Conservation (phyloP, 2,329 filamentous ascomycete species). For the Trichophyton equinum region DNA sequence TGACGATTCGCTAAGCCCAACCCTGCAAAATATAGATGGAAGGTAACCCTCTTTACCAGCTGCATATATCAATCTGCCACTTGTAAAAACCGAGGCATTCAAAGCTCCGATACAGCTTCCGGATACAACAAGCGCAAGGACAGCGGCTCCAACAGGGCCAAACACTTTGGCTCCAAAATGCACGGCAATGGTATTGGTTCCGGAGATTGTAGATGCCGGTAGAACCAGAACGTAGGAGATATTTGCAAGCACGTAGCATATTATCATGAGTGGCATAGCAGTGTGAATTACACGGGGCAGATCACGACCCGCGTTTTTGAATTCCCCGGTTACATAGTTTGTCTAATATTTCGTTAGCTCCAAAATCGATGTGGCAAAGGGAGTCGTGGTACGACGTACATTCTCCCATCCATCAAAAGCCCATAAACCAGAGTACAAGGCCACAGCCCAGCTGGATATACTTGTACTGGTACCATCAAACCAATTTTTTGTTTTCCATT, state of each 20-base stretch:
- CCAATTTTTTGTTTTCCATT: slow-evolving; percentile 83
- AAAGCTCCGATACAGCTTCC: slow-evolving; percentile 89
- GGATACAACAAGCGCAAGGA: slow-evolving; percentile 79
- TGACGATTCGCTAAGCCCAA: slow-evolving; percentile 50
- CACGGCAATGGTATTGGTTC: slow-evolving; percentile 88
- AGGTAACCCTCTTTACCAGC: slow-evolving; percentile 94
- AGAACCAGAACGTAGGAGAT: slow-evolving; percentile 90
- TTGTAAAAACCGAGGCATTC: slow-evolving; percentile 90
- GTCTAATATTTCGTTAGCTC: slow-evolving; percentile 43
- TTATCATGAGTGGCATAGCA: slow-evolving; percentile 85
- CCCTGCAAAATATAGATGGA: slow-evolving; percentile 66
- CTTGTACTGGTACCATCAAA: slow-evolving; percentile 74
- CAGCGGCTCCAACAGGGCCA: slow-evolving; percentile 64
- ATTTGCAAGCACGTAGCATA: slow-evolving; percentile 83
- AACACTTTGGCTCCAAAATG: slow-evolving; percentile 86
- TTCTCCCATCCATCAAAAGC: slow-evolving; percentile 99
- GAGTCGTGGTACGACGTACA: slow-evolving; percentile 41
- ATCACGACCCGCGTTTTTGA: slow-evolving; percentile 79
- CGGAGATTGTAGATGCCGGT: slow-evolving; percentile 65
- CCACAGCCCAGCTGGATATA: slow-evolving; percentile 79
- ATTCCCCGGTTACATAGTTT: slow-evolving; percentile 95
- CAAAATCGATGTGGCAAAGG: neutral
- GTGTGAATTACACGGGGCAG: slow-evolving; percentile 92
- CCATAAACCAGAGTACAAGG: slow-evolving; percentile 90
- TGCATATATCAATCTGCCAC: slow-evolving; percentile 79